Conservation (phyloP, 192 early-diverging fungal species). For the Coemansia sp. region DNA sequence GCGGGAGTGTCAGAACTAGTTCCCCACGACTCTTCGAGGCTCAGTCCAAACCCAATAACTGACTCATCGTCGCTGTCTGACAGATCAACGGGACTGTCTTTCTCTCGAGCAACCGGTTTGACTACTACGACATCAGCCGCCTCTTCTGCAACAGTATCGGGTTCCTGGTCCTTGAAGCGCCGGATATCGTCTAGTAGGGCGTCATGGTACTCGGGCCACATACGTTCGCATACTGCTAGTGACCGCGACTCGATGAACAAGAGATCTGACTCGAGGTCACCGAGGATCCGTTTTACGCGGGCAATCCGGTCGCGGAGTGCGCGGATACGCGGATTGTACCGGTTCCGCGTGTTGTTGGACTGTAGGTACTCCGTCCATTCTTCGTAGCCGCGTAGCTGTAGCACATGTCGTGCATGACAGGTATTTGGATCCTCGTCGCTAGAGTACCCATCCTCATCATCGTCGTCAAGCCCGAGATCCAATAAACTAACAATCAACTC, state of each 20-base stretch:
- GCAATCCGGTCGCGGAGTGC: background rate
- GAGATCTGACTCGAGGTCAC: constrained; percentile 17
- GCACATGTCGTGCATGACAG: constrained; percentile 12
- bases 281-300: background rate
- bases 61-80: background rate
- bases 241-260: constrained; percentile 14
- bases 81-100: background rate
- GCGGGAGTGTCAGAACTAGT: background rate
- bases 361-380: constrained; percentile 16
- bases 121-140: background rate
- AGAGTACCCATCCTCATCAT: constrained; percentile 2
- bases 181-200: constrained; percentile 23
- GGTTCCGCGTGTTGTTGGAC: constrained; percentile 6
- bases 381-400: constrained; percentile 10
- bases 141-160: background rate
- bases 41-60: background rate
- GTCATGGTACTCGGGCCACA: constrained; percentile 32
- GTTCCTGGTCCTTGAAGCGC: background rate
- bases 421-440: constrained; percentile 28
- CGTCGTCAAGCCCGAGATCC: background rate
- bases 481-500: background rate
- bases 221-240: constrained; percentile 2
- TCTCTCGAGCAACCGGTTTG: background rate
- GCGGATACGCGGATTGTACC: background rate
- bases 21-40: background rate